Percentiles rank a stretch among this genome's conserved stretches.
These are phyloP conservation scores for Serendipita vermifera DNA, from an alignment of 768 basidiomycete genomes.

Conservation along the genomic window DNA sequence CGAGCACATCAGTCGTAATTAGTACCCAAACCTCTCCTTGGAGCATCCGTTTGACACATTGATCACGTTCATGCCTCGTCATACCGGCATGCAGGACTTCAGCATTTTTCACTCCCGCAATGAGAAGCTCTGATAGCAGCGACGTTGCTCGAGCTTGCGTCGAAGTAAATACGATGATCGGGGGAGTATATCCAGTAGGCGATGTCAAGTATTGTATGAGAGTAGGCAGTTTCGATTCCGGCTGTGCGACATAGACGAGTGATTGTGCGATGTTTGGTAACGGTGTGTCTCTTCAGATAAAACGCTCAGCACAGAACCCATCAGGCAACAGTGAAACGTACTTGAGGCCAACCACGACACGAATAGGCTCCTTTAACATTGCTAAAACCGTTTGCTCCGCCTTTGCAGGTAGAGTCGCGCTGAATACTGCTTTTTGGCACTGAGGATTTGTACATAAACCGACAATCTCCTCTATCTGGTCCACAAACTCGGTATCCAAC, in stretches of 20 bases:
- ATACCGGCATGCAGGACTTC: constrained; percentile 87
- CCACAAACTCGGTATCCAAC: constrained; percentile 75
- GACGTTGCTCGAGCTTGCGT: constrained; percentile 76
- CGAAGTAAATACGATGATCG: constrained; percentile 82
- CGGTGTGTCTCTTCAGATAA: constrained; percentile 65
- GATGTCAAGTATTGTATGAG: constrained; percentile 57
- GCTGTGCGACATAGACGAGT: constrained; percentile 83
- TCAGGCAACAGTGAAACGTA: constrained; percentile 28
- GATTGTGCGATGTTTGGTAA: constrained; percentile 81
- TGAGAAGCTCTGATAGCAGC: constrained; percentile 63
- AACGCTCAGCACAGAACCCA: background rate
- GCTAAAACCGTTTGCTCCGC: constrained; percentile 78
- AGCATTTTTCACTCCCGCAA: constrained; percentile 67
- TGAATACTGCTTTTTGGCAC: constrained; percentile 82
- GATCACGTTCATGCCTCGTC: constrained; percentile 75
- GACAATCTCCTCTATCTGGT: constrained; percentile 80
- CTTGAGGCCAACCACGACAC: constrained; percentile 96
- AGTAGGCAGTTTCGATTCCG: constrained; percentile 87
- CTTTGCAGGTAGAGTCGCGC: constrained; percentile 83
- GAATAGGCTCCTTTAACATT: constrained; percentile 73
- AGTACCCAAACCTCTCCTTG: constrained; percentile 88
- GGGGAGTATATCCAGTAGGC: constrained; percentile 52
- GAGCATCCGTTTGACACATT: constrained; percentile 73
- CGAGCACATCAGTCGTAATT: constrained; percentile 95
- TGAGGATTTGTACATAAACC: constrained; percentile 54